Base-by-base conservation (phyloP, 495 filamentous ascomycete species). In the Podospora sp. region DNA sequence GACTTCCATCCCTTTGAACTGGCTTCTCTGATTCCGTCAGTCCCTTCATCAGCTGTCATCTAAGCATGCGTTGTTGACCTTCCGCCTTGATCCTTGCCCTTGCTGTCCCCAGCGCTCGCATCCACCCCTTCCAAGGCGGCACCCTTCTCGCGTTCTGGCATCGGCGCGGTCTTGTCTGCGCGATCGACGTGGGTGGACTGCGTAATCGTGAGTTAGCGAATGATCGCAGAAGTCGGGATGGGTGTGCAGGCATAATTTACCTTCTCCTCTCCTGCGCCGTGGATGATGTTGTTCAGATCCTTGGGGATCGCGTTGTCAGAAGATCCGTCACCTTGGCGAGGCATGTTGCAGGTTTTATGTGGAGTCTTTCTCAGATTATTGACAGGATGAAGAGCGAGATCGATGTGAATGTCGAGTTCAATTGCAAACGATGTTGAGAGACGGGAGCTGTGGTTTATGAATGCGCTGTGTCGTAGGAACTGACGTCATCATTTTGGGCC, bases 81-180 rank as follows among this genome's bases (percentile, higher is more conserved):
- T 5, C 59, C 66, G 16, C 66, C 66, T 25, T 63, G 61, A 21
- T 53, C 46, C 25, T 20, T 25, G 16, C 76, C 77, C 35, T 72
- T 36, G 60, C 77, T 76, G 18, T 71, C n/a, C 27, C 78, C 75
- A 6, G 69, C 77, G 64, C 73, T 77, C 7, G 76, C 78, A 36
- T 65, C 59, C 49, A 69, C 49, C 22, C 69, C 73, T 51, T 68
- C 20, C n/a, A 82, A 26, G 1, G 68, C 79, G 0, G 65, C 67
- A 18, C 79, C 79, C 16, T 78, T 67, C n/a, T 77, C 73, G 1
- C 63, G 71, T 65, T 80, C 68, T 8, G 79, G 80, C 27, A 80
- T 60, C 0, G 73, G 71, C 11, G 80, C 80, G 2, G 79, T 75
- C 73, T 81, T 82, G 69, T 81, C 73, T 53, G 78, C 74, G 50